Evolutionary conservation across 2,329 filamentous ascomycete species (phyloP).

Genomic region (Teratosphaeria gauchensis): DNA sequence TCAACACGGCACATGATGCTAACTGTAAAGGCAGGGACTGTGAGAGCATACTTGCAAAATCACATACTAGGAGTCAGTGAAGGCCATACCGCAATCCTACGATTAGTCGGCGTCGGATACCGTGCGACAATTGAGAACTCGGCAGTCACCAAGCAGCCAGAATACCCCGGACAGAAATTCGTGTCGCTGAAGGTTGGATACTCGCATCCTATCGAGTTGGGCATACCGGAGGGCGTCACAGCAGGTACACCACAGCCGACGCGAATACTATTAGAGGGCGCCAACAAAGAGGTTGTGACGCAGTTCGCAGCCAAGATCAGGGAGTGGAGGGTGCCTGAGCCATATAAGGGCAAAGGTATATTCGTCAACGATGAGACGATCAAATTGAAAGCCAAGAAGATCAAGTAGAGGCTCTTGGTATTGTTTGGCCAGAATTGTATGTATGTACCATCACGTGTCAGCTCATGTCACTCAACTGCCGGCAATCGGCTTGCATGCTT

Average conservation of each 20-base stretch:
- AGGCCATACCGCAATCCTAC: slow-evolving; percentile 86
- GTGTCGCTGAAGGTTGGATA: slow-evolving; percentile 92
- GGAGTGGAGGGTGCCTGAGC: slow-evolving; percentile 83
- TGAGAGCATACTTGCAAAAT: slow-evolving; percentile 80
- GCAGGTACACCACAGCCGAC: slow-evolving; percentile 87
- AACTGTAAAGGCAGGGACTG: slow-evolving; percentile 57
- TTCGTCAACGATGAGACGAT: slow-evolving; percentile 98
- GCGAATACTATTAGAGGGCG: slow-evolving; percentile 78
- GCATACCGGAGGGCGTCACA: slow-evolving; percentile 70
- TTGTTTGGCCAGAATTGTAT: not conserved
- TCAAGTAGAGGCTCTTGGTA: slow-evolving; percentile 30
- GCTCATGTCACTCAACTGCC: not conserved
- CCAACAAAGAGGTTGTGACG: slow-evolving; percentile 77
- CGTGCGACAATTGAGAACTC: slow-evolving; percentile 74
- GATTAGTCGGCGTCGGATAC: slow-evolving; percentile 92
- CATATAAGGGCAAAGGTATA: slow-evolving; percentile 98
- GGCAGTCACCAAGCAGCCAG: slow-evolving; percentile 54
- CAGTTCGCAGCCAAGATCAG: slow-evolving; percentile 84
- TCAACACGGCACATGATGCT: not conserved
- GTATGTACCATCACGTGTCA: not conserved
- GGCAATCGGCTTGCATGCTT: not conserved
- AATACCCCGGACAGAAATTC: slow-evolving; percentile 76
- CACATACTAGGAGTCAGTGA: slow-evolving; percentile 91
- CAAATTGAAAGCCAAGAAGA: slow-evolving; percentile 86
- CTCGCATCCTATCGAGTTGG: slow-evolving; percentile 88